phyloP scores from a whole-genome alignment of 2,329 filamentous ascomycete genomes.

The Neonectria ditissima region DNA sequence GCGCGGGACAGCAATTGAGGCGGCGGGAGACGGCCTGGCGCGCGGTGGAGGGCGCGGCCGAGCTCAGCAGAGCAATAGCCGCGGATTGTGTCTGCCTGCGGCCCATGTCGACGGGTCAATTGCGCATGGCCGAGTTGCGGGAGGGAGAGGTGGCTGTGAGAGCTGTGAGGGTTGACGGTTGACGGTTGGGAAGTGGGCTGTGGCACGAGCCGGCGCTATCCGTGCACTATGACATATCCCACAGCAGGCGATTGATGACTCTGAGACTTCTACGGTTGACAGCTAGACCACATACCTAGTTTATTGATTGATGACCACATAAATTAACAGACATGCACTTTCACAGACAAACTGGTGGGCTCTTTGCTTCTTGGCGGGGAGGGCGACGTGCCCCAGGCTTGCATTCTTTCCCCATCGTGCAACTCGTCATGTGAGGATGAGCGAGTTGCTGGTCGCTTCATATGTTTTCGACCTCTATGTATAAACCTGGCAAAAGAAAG shows the following conservation, averaged over 20 bases:
- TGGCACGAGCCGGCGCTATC: constrained; percentile 5
- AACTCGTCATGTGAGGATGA: constrained; percentile 33
- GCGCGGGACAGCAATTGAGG: constrained; percentile 29
- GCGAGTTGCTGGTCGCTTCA: constrained; percentile 31
- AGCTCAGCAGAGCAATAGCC: constrained; percentile 43
- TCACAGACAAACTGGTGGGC: neutral
- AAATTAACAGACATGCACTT: constrained; percentile 3
- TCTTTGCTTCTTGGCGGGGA: constrained; percentile 25
- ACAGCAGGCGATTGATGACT: neutral
- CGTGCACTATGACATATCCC: neutral
- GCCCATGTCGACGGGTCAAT: constrained; percentile 47
- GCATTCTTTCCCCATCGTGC: constrained; percentile 39
- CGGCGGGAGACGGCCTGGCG: constrained; percentile 24
- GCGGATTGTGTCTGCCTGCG: constrained; percentile 44
- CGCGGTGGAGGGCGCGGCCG: constrained; percentile 33
- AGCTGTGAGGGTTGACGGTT: no score
- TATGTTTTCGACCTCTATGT: constrained; percentile 43
- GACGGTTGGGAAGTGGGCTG: neutral
- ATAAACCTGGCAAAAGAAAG: constrained; percentile 26
- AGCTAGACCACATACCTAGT: no score
- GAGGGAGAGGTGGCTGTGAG: no score
- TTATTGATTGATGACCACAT: neutral
- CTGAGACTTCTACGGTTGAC: neutral
- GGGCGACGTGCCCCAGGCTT: constrained; percentile 36
- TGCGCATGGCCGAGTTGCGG: constrained; percentile 40